Base-by-base conservation (phyloP, 345 rosid genomes). In the Cardiospermum halicacabum region DNA sequence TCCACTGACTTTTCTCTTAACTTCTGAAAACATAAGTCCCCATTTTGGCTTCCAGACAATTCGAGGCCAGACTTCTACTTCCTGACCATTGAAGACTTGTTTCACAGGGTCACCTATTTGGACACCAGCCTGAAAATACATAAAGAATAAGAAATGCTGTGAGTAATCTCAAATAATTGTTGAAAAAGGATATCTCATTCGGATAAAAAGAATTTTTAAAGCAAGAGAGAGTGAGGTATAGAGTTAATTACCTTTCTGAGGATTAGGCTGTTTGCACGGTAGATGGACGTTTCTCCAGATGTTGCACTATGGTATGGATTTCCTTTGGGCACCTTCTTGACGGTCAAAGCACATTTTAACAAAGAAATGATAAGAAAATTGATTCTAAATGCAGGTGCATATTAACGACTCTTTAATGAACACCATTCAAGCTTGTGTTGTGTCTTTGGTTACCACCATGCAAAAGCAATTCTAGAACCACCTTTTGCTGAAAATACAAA, bases 271-370 rank as follows among this genome's bases (percentile, higher is more conserved):
- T 89, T 82, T 40, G 96, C 89, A 48, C 85, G 80, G 71, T 91
- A 91, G 65, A 91, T 78, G 15, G 91, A 88, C 89, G 82, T 87
- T 87, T 91, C 97, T 69, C 97, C 97, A 25, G 97, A 91, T 71
- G 94, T 91, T 70, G 96, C 96, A 69, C 97, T 91, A 48, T 91
- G 97, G 66, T 89, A 89, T 64, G 97, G 97, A 67, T 91, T 91
- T 28, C 97, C 96, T 58, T 87, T 91, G 5, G 96, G 96, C 59
- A 91, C 90, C 96, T 91, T 72, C 53, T 78, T 42, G 51, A n/a
- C 28, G 40, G 27, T 62, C 24, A 40, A 61, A 56, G 9, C 26
- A n/a, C 3, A 42, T 66, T 19, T 15, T n/a, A 62, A 3, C 10
- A 13, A 47, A 49, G 30, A 62, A 56, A 11, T 48, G 0, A 24